phyloP scores from a whole-genome alignment of 257 asterid species.

The Verbascum thapsus region DNA sequence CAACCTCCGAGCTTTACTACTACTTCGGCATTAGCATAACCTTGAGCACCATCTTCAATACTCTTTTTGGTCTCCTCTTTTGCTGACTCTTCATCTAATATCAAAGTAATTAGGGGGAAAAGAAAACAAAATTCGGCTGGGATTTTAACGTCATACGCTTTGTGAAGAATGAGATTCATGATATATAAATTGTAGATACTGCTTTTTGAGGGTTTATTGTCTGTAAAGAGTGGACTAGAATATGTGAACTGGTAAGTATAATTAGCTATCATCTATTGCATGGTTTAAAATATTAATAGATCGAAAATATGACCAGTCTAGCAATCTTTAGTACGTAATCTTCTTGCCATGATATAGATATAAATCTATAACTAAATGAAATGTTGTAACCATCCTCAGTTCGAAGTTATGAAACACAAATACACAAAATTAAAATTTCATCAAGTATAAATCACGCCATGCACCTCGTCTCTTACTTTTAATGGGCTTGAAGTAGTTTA shows the following conservation, averaged over 20 bases:
- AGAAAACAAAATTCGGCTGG: neutral
- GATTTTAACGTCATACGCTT: no score
- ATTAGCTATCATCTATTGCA: no score
- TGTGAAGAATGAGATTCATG: no score
- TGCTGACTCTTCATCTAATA: slow-evolving; percentile 76
- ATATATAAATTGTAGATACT: no score
- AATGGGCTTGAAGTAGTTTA: neutral
- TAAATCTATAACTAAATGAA: neutral
- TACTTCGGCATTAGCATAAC: slow-evolving; percentile 77
- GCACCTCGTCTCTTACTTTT: no score
- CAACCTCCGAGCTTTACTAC: slow-evolving; percentile 81
- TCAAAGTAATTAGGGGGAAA: neutral
- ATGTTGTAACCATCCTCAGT: neutral
- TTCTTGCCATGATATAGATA: neutral
- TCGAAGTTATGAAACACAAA: neutral
- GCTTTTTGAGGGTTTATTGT: no score
- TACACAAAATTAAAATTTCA: neutral
- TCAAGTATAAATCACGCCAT: no score
- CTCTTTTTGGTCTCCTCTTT: slow-evolving; percentile 70
- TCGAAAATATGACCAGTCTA: no score
- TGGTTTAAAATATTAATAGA: no score
- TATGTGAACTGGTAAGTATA: no score
- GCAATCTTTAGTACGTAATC: no score
- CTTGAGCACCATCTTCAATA: slow-evolving; percentile 49
- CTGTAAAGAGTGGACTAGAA: no score